Base-by-base conservation (phyloP, 1,139 yeast genomes). In the Protomyces gravidus region DNA sequence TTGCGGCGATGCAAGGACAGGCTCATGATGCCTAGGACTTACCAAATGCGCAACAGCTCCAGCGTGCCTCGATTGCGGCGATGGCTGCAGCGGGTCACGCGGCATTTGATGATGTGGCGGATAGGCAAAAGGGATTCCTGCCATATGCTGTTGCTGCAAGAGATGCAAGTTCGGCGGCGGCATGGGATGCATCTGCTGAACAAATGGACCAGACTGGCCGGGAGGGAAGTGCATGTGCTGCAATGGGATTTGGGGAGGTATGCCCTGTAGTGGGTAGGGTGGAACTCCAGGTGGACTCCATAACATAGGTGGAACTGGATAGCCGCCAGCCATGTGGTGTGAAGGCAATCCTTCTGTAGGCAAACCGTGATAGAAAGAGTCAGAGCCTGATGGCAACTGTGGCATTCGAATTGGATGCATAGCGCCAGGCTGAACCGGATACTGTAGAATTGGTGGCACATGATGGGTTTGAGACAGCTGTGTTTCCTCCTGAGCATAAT, bases 11-110 rank as follows among this genome's bases (percentile, higher is more conserved):
- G 42, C 42, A 36, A 36, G 42, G 11, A 36, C 21, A 6, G 42
- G 42, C 9, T 15, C 21, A n/a, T 36, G 17, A 13, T 23, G 19
- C 42, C 7, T 19, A 5, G 42, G 42, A 36, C 42, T 36, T 23
- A 23, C 15, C 11, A 36, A 23, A 6, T 36, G 42, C 23, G n/a
- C 23, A 0, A 15, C 21, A 47, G 28, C 28, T 9, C 45, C 40
- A 21, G 50, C 45, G 27, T 45, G 50, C 15, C 23, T 30, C n/a
- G 39, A 45, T 19, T 52, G 50, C 19, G 46, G 57, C n/a, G 42
- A 52, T 9, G 19, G 27, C 4, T 33, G 42, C 26, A 26, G 25
- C 3, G 55, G 47, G 15, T 32, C 25, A 15, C 30, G 48, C 26
- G 19, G 21, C 36, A 30, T 30, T 4, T 13, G 36, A 13, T 13